A percentile compares a stretch with the other conserved stretches of the same genome.
Conservation (phyloP, 2,329 filamentous ascomycete species). For the Aspergillus hortae region DNA sequence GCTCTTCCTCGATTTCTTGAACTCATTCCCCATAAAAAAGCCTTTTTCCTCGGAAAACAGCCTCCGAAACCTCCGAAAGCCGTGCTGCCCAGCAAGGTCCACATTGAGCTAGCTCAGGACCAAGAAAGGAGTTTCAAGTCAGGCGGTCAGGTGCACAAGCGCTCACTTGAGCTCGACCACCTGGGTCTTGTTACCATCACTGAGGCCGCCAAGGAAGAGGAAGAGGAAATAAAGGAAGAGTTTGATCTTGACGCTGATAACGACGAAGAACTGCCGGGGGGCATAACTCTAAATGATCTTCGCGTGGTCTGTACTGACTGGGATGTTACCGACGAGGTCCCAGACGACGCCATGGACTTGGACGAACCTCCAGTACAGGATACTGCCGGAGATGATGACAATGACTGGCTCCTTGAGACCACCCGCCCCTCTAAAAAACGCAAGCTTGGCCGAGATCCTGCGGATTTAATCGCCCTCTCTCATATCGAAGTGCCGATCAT, state of each 20-base stretch:
- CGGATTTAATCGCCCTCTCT: conserved; percentile 49
- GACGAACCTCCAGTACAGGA: conserved; percentile 19
- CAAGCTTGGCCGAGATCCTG: conserved; percentile 47
- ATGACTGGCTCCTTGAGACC: conserved; percentile 47
- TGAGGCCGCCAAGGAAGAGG: conserved; percentile 44
- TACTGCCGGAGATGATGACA: conserved; percentile 53
- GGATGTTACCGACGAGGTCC: conserved; percentile 60
- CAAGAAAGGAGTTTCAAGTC: conserved; percentile 82
- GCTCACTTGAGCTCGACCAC: conserved; percentile 50
- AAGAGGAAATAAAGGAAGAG: conserved; percentile 48
- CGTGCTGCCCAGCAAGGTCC: conserved; percentile 81
- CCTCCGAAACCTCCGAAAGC: conserved; percentile 76
- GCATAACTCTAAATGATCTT: conserved; percentile 75
- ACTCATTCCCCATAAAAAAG: conserved; percentile 75
- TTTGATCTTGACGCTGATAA: conserved; percentile 54
- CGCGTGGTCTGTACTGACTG: conserved; percentile 84
- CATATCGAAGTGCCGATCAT: conserved; percentile 67
- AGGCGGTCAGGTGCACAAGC: conserved; percentile 57
- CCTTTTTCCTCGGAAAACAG: conserved; percentile 73
- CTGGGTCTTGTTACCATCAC: conserved; percentile 52
- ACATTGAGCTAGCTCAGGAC: conserved; percentile 78
- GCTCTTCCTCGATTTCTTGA: conserved; percentile 75
- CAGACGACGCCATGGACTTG: conserved; percentile 31
- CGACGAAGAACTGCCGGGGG: conserved; percentile 63
- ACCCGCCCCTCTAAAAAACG: conserved; percentile 63